These are phyloP conservation scores for Calonectria pseudoturangicola DNA, from an alignment of 2,329 filamentous ascomycete species.

Conservation along the genomic window DNA sequence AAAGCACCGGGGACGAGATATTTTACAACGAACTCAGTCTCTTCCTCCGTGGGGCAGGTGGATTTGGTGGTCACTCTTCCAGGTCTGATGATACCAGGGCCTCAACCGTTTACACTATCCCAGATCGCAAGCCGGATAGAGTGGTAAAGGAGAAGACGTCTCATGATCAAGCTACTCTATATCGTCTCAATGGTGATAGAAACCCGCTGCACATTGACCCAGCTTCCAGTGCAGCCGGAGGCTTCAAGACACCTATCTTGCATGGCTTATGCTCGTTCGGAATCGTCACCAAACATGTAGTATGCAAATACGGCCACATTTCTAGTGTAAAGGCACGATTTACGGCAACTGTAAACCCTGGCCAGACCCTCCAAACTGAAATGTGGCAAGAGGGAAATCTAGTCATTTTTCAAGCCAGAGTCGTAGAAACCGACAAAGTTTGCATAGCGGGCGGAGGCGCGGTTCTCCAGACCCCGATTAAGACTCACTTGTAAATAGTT, in stretches of 20 bases:
- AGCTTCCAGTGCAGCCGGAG: slow-evolving; percentile 92
- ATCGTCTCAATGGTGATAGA: slow-evolving; percentile 94
- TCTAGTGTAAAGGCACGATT: slow-evolving; percentile 96
- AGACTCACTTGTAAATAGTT: no score
- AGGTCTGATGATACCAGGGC: slow-evolving; percentile 82
- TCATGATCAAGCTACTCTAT: slow-evolving; percentile 93
- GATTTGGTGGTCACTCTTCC: slow-evolving; percentile 91
- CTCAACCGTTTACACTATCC: slow-evolving; percentile 82
- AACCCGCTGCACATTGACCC: slow-evolving; percentile 98
- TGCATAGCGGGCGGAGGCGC: no score
- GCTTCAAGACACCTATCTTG: slow-evolving; percentile 94
- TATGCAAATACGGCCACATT: slow-evolving; percentile 86
- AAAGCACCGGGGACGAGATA: slow-evolving; percentile 88
- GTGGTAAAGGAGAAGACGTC: slow-evolving; percentile 92
- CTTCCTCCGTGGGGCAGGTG: slow-evolving; percentile 92
- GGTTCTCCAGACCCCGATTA: no score
- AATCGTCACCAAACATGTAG: slow-evolving; percentile 91
- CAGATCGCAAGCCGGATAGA: slow-evolving; percentile 86
- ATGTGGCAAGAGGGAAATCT: slow-evolving; percentile 92
- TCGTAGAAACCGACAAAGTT: slow-evolving; percentile 94
- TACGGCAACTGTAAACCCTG: slow-evolving; percentile 87
- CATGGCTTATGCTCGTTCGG: slow-evolving; percentile 97
- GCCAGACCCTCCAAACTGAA: slow-evolving; percentile 91
- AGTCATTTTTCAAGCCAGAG: slow-evolving; percentile 89
- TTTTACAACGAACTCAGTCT: slow-evolving; percentile 97